Percentiles rank a stretch among this genome's conserved stretches.
Conservation (phyloP, 345 rosid genomes). For the Excoecaria cochinchinensis region DNA sequence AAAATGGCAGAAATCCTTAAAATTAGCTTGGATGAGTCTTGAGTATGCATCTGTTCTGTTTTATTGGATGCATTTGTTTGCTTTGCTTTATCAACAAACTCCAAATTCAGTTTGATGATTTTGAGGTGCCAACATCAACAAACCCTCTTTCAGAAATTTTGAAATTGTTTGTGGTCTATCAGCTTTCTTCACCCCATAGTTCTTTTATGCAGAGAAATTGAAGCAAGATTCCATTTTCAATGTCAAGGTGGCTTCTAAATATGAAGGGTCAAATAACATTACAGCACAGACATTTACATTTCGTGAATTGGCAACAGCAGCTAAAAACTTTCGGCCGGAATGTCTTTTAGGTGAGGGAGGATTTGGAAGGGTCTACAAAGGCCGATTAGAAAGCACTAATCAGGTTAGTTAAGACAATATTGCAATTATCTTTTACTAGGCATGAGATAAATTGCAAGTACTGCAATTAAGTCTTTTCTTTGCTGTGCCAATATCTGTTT, state of each 20-base stretch:
- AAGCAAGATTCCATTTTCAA: neutral
- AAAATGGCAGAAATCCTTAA: neutral
- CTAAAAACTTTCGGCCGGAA: slow-evolving; percentile 24
- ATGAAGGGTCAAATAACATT: slow-evolving; percentile 11
- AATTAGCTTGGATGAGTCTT: no score
- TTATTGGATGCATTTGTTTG: no score
- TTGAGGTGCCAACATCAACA: no score
- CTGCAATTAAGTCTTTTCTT: no score
- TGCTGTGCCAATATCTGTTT: no score
- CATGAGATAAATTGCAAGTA: neutral
- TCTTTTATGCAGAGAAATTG: slow-evolving; percentile 15
- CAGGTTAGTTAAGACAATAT: slow-evolving; percentile 21
- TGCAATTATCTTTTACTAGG: neutral
- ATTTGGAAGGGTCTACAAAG: slow-evolving; percentile 32
- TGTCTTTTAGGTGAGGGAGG: slow-evolving; percentile 34
- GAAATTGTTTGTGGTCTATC: neutral
- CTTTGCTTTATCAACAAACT: no score
- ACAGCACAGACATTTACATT: slow-evolving; percentile 27
- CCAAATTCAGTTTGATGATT: no score
- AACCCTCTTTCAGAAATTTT: neutral
- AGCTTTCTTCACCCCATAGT: neutral
- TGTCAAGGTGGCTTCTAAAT: slow-evolving; percentile 9
- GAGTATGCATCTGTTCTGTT: no score
- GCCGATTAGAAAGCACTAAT: slow-evolving; percentile 21
- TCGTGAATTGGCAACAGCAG: slow-evolving; percentile 21